phyloP scores from a whole-genome alignment of 495 filamentous ascomycete genomes.

The Aspergillus funiculosus region DNA sequence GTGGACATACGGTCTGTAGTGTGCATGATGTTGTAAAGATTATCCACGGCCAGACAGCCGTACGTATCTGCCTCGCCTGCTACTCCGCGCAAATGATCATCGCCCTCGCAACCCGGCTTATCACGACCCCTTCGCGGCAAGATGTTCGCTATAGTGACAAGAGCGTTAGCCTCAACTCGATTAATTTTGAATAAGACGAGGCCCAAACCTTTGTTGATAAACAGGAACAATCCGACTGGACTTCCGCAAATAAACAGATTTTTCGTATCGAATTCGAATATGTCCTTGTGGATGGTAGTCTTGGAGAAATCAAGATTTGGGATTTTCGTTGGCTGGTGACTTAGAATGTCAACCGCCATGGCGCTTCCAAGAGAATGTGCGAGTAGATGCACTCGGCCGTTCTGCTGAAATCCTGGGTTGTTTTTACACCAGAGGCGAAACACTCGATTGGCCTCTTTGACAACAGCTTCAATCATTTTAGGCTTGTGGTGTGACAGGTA shows the following conservation, averaged over 20 bases:
- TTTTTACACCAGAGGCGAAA: slow-evolving; percentile 90
- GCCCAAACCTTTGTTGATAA: slow-evolving; percentile 65
- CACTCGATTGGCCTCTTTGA: slow-evolving; percentile 88
- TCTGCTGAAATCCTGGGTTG: slow-evolving; percentile 75
- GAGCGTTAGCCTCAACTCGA: slow-evolving; percentile 8
- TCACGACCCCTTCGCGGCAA: slow-evolving; percentile 68
- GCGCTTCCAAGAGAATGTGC: slow-evolving; percentile 90
- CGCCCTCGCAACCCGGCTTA: slow-evolving; percentile 67
- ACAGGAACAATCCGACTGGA: slow-evolving; percentile 85
- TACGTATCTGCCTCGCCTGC: slow-evolving; percentile 71
- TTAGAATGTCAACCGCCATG: slow-evolving; percentile 88
- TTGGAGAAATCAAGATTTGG: slow-evolving; percentile 51
- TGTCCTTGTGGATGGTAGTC: slow-evolving; percentile 46
- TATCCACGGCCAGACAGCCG: slow-evolving; percentile 89
- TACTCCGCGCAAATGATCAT: slow-evolving; percentile 58
- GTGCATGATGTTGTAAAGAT: slow-evolving; percentile 89
- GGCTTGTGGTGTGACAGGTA: slow-evolving; percentile 94
- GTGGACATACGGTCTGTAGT: slow-evolving; percentile 48
- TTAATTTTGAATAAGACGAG: not conserved
- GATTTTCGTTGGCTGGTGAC: slow-evolving; percentile 70
- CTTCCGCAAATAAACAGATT: slow-evolving; percentile 90
- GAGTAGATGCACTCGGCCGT: slow-evolving; percentile 83
- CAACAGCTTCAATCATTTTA: slow-evolving; percentile 86
- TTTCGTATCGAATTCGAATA: slow-evolving; percentile 86
- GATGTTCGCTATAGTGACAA: slow-evolving; percentile 54